Conservation (phyloP, 1,284 basidiomycete species). For the Ganoderma sinense region DNA sequence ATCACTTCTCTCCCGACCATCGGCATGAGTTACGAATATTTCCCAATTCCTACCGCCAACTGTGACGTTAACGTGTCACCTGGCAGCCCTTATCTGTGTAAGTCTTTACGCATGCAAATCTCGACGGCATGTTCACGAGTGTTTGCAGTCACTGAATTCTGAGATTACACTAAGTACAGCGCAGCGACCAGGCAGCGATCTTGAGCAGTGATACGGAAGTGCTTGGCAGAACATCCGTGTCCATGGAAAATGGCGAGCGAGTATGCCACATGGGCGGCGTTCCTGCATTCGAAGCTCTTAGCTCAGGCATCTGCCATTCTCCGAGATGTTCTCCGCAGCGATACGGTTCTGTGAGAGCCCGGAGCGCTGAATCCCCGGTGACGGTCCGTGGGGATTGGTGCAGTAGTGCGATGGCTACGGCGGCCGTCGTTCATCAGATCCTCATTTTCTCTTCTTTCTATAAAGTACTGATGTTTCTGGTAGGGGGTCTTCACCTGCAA, state of each 20-base stretch:
- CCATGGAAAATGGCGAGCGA: neutral
- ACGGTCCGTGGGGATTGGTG: neutral
- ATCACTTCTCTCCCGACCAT: too few relatives aligned
- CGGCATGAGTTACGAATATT: too few relatives aligned
- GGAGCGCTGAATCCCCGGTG: neutral
- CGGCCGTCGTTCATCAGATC: neutral
- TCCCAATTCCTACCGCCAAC: too few relatives aligned
- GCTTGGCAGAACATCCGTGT: neutral
- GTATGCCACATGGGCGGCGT: conserved; percentile 9
- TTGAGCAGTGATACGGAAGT: too few relatives aligned
- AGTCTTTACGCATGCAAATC: too few relatives aligned
- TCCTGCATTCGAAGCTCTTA: neutral
- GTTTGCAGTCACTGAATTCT: too few relatives aligned
- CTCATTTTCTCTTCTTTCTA: neutral
- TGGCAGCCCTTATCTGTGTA: too few relatives aligned
- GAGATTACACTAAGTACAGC: too few relatives aligned
- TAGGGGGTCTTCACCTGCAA: neutral
- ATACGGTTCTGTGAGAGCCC: neutral
- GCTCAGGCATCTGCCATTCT: neutral
- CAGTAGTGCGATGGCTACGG: too few relatives aligned
- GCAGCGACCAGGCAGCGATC: too few relatives aligned
- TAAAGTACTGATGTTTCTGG: neutral
- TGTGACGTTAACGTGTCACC: too few relatives aligned
- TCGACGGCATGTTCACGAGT: too few relatives aligned
- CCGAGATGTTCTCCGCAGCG: neutral